These are phyloP conservation scores for Juglanconis oblonga DNA, from an alignment of 2,329 filamentous ascomycete genomes.

Conservation along the genomic window DNA sequence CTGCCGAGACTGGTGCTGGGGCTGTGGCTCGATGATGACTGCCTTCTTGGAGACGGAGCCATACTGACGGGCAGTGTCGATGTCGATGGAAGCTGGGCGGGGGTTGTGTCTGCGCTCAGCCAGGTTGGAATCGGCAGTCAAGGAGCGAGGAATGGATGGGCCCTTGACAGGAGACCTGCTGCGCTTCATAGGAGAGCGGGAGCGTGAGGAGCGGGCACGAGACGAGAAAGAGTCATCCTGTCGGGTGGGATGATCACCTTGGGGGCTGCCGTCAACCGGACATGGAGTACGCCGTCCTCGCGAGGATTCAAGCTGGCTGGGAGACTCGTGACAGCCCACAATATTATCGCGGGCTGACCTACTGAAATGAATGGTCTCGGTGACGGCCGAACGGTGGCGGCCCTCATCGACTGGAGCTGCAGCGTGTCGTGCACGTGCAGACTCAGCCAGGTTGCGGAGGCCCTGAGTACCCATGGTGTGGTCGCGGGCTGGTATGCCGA, in stretches of 20 bases:
- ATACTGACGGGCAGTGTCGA: conserved; percentile 11
- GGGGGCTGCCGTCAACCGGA: neutral
- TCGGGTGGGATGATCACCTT: neutral
- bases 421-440: conserved; percentile 1
- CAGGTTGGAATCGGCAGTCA: neutral
- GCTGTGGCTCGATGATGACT: conserved; percentile 1
- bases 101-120: conserved; percentile 3
- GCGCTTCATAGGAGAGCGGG: conserved; percentile 24
- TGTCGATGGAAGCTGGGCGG: conserved; percentile 6
- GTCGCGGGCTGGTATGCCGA: conserved; percentile 3
- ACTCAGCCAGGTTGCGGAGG: neutral
- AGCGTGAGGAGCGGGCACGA: conserved; percentile 16
- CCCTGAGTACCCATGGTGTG: neutral
- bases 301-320: neutral
- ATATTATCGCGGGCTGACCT: neutral
- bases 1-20: neutral
- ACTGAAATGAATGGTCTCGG: conserved; percentile 9
- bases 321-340: neutral
- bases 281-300: neutral
- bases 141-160: neutral
- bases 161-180: conserved; percentile 16
- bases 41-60: conserved; percentile 8
- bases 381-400: neutral
- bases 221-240: conserved; percentile 1
- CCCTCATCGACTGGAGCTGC: neutral